Percentiles rank a stretch among this genome's conserved stretches.
phyloP scores from a whole-genome alignment of 805 yeast species.

The Saccharomycopsis guyanensis region DNA sequence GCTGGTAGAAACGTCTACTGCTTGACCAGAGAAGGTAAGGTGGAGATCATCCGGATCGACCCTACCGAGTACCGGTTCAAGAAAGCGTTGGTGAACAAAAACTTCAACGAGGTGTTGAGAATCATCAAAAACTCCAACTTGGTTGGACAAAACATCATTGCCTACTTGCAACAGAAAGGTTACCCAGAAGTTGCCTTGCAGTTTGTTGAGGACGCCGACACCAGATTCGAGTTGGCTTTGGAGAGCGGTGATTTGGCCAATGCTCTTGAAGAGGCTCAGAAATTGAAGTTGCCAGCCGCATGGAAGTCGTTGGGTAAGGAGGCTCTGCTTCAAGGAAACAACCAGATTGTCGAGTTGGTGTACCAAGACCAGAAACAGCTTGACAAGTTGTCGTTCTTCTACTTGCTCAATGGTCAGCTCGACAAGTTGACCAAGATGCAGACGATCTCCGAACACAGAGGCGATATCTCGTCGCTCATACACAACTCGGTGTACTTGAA shows the following conservation, averaged over 20 bases:
- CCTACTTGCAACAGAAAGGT: slow-evolving; percentile 89
- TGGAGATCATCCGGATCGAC: slow-evolving; percentile 72
- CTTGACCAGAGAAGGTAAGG: slow-evolving; percentile 77
- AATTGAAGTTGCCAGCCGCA: slow-evolving; percentile 53
- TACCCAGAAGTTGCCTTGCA: slow-evolving; percentile 96
- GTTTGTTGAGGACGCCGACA: slow-evolving; percentile 93
- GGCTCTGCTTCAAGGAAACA: slow-evolving; percentile 85
- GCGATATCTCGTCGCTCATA: slow-evolving; percentile 69
- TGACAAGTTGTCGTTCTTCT: slow-evolving; percentile 85
- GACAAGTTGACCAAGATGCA: slow-evolving; percentile 78
- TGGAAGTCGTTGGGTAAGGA: slow-evolving; percentile 84
- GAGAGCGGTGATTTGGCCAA: slow-evolving; percentile 85
- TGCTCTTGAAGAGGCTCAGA: slow-evolving; percentile 84
- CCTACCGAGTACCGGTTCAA: slow-evolving; percentile 97
- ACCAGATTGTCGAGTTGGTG: slow-evolving; percentile 74
- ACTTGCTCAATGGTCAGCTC: slow-evolving; percentile 74
- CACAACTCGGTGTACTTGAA: slow-evolving; percentile 76
- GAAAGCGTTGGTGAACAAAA: slow-evolving; percentile 81
- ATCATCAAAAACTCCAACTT: slow-evolving; percentile 81
- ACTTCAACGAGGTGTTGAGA: slow-evolving; percentile 85
- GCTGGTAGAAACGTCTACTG: slow-evolving; percentile 67
- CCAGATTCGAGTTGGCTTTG: slow-evolving; percentile 89
- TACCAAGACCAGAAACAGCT: slow-evolving; percentile 82
- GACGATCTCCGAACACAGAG: slow-evolving; percentile 80
- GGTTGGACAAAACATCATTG: slow-evolving; percentile 96